Conservation (phyloP, 345 rosid genomes). For the Eucalyptus regnans region DNA sequence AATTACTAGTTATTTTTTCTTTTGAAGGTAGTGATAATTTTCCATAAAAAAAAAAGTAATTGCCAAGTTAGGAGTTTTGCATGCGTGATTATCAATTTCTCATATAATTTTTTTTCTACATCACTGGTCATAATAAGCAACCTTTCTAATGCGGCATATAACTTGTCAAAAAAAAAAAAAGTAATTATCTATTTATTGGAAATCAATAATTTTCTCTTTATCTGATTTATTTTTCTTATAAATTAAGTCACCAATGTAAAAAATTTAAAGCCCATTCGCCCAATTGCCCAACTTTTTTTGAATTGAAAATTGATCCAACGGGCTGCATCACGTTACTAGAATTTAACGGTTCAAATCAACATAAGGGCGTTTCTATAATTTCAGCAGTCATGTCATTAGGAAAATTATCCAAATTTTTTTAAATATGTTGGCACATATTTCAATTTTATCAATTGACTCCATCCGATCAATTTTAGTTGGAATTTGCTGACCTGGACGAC, state of each 20-base stretch:
- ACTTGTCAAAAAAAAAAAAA: not conserved
- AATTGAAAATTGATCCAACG: not conserved
- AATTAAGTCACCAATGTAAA: not conserved
- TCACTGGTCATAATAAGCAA: not conserved
- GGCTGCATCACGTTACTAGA: not conserved
- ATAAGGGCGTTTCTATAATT: not conserved
- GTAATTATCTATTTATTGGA: not conserved
- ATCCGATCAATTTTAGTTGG: accelerated
- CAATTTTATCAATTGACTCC: not conserved
- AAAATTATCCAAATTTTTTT: not conserved
- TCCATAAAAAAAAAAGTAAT: not conserved
- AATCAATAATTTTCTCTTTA: not conserved
- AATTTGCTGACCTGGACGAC: not conserved
- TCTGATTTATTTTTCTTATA: not conserved
- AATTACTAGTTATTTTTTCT: too few species aligned
- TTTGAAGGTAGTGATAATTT: not conserved
- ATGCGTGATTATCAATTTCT: not conserved
- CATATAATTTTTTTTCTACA: too few species aligned
- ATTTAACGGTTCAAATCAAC: not conserved
- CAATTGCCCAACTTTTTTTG: not conserved
- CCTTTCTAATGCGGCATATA: not conserved
- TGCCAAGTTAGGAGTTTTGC: not conserved
- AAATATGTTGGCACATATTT: not conserved
- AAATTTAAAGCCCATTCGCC: not conserved
- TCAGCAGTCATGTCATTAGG: too few species aligned